These are phyloP conservation scores for Crithidia acanthocephali DNA, from an alignment of 208 protist genomes.

Conservation along the genomic window DNA sequence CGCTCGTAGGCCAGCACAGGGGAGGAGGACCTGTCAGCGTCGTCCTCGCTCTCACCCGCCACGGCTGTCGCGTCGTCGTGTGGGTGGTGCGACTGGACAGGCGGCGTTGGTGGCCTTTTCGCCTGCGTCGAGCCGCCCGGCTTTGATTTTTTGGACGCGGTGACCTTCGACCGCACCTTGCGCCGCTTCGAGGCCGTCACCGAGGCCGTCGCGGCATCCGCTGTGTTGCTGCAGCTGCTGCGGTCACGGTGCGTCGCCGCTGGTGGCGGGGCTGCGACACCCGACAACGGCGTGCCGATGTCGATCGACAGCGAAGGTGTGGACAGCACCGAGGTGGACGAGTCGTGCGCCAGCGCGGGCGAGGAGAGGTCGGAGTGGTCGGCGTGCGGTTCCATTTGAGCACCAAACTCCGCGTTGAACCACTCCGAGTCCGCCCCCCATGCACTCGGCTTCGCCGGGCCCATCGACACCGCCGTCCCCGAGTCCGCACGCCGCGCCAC, in stretches of 20 bases:
- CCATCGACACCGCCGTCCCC: conserved; percentile 12
- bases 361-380: conserved; percentile 20
- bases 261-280: background rate
- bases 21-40: background rate
- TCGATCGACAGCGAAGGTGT: background rate
- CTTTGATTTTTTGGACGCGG: background rate
- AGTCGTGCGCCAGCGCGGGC: background rate
- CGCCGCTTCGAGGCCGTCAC: background rate
- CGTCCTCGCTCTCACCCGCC: background rate
- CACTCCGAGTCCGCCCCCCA: conserved; percentile 73
- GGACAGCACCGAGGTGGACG: background rate
- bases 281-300: background rate
- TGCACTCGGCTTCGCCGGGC: conserved; percentile 7
- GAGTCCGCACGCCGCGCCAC: background rate
- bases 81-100: background rate
- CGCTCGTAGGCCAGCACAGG: conserved; percentile 25
- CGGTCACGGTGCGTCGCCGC: background rate
- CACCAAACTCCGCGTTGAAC: conserved; percentile 67
- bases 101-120: background rate
- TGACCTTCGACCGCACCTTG: background rate
- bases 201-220: background rate
- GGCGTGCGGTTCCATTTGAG: conserved; percentile 20
- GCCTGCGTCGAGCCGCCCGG: too few relatives aligned
- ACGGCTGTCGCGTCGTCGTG: background rate
- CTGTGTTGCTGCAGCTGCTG: background rate